These are phyloP conservation scores for Diaporthe vaccinii DNA, from an alignment of 2,329 filamentous ascomycete genomes.

Conservation along the genomic window DNA sequence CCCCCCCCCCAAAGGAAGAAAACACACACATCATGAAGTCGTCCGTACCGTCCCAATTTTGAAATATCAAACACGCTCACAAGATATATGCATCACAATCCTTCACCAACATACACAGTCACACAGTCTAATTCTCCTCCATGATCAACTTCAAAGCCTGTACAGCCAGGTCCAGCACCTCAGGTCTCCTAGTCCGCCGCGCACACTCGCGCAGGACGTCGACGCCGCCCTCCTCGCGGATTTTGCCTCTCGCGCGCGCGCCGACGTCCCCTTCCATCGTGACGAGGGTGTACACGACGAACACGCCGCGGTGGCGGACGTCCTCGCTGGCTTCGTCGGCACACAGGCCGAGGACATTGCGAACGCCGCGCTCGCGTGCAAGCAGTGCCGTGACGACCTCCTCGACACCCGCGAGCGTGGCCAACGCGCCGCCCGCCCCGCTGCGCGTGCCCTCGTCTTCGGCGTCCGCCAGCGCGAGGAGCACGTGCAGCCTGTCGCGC, in stretches of 20 bases:
- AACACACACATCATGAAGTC: neutral
- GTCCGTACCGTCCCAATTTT: neutral
- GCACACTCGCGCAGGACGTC: constrained; percentile 78
- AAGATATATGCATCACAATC: constrained; percentile 4
- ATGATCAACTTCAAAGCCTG: constrained; percentile 79
- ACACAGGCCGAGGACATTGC: constrained; percentile 85
- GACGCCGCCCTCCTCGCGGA: constrained; percentile 74
- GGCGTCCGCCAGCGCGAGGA: constrained; percentile 89
- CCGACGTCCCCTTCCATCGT: constrained; percentile 76
- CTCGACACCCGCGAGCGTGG: constrained; percentile 85
- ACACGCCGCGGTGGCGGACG: constrained; percentile 79
- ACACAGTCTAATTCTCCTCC: constrained; percentile 49
- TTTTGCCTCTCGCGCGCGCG: constrained; percentile 67
- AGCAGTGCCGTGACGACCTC: constrained; percentile 79
- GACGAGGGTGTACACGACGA: constrained; percentile 81
- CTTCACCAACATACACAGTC: neutral
- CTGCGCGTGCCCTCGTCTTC: constrained; percentile 84
- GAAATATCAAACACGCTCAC: constrained; percentile 12
- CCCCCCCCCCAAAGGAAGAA: neutral
- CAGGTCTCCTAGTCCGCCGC: constrained; percentile 75
- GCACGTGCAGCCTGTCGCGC: constrained; percentile 81
- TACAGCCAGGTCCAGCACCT: constrained; percentile 79
- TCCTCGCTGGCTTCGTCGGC: constrained; percentile 76
- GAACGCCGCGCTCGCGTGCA: constrained; percentile 77
- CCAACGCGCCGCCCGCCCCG: constrained; percentile 89